Evolutionary conservation across 1,284 basidiomycete species (phyloP).

Genomic region (Mrakiaceae sp.): DNA sequence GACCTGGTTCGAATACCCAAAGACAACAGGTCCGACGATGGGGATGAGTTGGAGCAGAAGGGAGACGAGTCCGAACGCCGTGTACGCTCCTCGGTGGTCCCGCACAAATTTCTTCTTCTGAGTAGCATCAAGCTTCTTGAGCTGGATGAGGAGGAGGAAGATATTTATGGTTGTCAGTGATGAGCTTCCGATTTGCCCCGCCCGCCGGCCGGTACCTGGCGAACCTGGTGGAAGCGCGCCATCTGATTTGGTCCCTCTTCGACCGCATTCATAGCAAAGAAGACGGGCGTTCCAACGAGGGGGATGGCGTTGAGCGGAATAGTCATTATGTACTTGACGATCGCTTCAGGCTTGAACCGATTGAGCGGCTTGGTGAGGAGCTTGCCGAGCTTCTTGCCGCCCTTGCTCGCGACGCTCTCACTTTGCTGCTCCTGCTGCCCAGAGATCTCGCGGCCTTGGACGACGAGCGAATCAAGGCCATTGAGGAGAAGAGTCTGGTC

Average conservation of each 20-base stretch:
- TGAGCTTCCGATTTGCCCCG: too few species aligned
- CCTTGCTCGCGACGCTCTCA: slow-evolving; percentile 19
- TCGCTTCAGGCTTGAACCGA: slow-evolving; percentile 19
- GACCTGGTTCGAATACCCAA: slow-evolving; percentile 35
- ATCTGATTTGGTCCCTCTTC: slow-evolving; percentile 24
- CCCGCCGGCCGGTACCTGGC: too few species aligned
- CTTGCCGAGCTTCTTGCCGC: slow-evolving; percentile 33
- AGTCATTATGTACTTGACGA: slow-evolving; percentile 41
- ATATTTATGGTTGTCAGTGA: too few species aligned
- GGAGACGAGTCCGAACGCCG: slow-evolving; percentile 44
- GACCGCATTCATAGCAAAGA: slow-evolving; percentile 31
- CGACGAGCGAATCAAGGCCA: slow-evolving; percentile 33
- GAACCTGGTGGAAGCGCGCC: background rate
- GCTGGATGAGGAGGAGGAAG: slow-evolving; percentile 32
- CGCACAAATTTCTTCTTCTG: slow-evolving; percentile 30
- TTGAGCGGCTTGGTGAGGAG: slow-evolving; percentile 21
- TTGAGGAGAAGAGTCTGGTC: slow-evolving; percentile 34
- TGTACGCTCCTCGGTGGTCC: slow-evolving; percentile 30
- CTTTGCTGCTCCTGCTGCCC: slow-evolving; percentile 19
- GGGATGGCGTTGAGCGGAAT: slow-evolving; percentile 48
- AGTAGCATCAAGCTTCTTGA: slow-evolving; percentile 37
- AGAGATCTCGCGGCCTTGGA: slow-evolving; percentile 31
- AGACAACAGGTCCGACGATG: slow-evolving; percentile 30
- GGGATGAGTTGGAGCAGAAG: slow-evolving; percentile 53
- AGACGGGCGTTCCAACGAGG: slow-evolving; percentile 44